A percentile compares a stretch with the other conserved stretches of the same genome.
Evolutionary conservation across 2,329 filamentous ascomycete genomes (phyloP).

Genomic region (Pleurostoma richardsiae): DNA sequence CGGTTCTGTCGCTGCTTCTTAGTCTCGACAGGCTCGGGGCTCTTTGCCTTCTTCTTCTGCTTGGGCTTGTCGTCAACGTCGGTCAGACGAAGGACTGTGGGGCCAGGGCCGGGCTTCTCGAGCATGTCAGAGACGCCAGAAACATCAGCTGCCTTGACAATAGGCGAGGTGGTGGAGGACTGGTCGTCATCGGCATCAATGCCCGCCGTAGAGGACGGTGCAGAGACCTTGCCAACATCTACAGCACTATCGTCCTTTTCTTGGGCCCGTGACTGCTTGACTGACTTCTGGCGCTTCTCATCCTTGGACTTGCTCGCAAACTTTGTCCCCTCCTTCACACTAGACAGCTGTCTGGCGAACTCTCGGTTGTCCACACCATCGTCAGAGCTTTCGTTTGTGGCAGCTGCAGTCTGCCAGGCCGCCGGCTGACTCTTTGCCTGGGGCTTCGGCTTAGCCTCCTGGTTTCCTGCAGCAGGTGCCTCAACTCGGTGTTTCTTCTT

Average conservation of each 20-base stretch:
- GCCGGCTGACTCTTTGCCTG: constrained; percentile 17
- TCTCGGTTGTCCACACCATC: constrained; percentile 66
- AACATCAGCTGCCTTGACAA: constrained; percentile 48
- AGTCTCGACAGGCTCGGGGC: constrained; percentile 65
- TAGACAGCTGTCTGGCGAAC: constrained; percentile 70
- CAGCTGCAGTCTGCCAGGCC: constrained; percentile 23
- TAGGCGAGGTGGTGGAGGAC: constrained; percentile 65
- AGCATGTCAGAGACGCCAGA: constrained; percentile 89
- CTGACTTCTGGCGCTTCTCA: constrained; percentile 63
- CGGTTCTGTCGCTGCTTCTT: constrained; percentile 96
- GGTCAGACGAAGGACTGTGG: constrained; percentile 74
- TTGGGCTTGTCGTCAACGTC: constrained; percentile 50
- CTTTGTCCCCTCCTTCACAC: constrained; percentile 64
- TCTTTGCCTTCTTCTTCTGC: constrained; percentile 58
- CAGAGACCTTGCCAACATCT: constrained; percentile 44
- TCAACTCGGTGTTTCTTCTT: constrained; percentile 32
- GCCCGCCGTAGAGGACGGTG: constrained; percentile 65
- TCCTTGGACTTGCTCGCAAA: constrained; percentile 47
- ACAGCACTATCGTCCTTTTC: constrained; percentile 35
- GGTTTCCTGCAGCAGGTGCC: constrained; percentile 25
- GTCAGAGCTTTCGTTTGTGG: constrained; percentile 37
- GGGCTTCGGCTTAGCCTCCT: constrained; percentile 29
- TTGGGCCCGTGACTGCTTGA: constrained; percentile 63
- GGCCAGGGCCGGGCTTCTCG: constrained; percentile 62
- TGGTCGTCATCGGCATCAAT: constrained; percentile 78